These are phyloP conservation scores for Phialocephala sp. DNA, from an alignment of 2,329 filamentous ascomycete species.

Conservation along the genomic window DNA sequence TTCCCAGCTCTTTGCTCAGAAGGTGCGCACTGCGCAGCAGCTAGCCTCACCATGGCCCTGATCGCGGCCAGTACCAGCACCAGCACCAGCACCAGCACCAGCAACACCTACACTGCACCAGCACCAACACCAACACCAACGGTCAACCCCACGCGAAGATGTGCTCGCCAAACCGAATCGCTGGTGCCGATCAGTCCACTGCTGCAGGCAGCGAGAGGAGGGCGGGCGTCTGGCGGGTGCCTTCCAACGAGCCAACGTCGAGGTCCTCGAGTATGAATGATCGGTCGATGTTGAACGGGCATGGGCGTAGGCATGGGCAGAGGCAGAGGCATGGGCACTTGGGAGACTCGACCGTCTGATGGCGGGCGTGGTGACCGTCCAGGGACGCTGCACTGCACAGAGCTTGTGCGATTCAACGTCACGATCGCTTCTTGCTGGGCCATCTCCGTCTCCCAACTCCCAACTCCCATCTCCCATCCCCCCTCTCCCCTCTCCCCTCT, in stretches of 20 bases:
- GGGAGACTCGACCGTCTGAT: neutral
- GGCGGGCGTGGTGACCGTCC: neutral
- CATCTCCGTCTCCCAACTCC: conserved; percentile 2
- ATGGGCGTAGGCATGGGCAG: no score
- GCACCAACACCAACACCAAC: neutral
- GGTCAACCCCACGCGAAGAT: conserved; percentile 5
- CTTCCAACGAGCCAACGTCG: neutral
- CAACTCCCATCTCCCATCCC: no score
- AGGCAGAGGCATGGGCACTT: no score
- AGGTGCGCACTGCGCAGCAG: neutral
- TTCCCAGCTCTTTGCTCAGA: neutral
- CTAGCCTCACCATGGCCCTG: neutral
- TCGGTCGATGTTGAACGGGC: neutral
- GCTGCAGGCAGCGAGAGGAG: neutral
- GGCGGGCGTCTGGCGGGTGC: neutral
- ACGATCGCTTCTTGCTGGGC: neutral
- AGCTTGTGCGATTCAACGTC: conserved; percentile 2
- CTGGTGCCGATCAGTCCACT: conserved; percentile 5
- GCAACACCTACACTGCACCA: neutral
- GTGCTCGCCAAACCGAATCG: conserved; percentile 12
- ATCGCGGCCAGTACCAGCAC: neutral
- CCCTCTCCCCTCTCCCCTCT: no score
- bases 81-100: neutral
- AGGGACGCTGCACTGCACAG: neutral
- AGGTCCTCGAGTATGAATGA: neutral